These are phyloP conservation scores for Plasmodium reichenowi DNA, from an alignment of 169 alveolate genomes.

Conservation along the genomic window DNA sequence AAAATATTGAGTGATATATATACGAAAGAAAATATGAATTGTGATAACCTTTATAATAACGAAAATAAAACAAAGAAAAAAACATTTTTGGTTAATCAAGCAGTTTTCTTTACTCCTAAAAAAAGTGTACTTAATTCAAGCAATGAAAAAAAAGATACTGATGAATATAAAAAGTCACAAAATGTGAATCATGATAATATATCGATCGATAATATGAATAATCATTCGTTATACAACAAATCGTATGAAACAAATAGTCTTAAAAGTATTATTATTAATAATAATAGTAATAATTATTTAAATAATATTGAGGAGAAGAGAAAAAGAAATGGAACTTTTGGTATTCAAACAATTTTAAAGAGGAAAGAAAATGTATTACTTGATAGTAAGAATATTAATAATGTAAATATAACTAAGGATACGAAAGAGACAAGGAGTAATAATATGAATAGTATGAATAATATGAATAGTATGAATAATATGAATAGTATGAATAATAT, in stretches of 20 bases:
- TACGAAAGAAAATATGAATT: conserved; percentile 20
- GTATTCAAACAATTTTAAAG: background rate
- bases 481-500: too few species aligned
- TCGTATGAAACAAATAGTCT: conserved; percentile 1
- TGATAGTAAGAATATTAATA: background rate
- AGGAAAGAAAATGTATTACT: too few species aligned
- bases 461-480: too few species aligned
- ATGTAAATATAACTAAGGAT: too few species aligned
- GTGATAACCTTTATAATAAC: conserved; percentile 3
- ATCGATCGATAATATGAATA: conserved; percentile 4
- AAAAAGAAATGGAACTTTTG: background rate
- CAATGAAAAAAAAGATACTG: conserved; percentile 70
- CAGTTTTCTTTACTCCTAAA: conserved; percentile 57
- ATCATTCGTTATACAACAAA: background rate
- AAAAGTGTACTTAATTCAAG: conserved; percentile 28
- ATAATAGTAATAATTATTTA: background rate
- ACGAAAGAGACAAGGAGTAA: too few species aligned
- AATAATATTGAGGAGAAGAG: background rate
- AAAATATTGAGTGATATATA: background rate
- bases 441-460: too few species aligned
- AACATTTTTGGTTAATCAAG: conserved; percentile 23
- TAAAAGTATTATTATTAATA: background rate
- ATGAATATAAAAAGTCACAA: conserved; percentile 19
- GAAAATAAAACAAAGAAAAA: conserved; percentile 11
- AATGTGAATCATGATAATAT: conserved; percentile 24